Evolutionary conservation across 805 yeast genomes (phyloP), one percentile per base, ranked within the genome.

Genomic region (Priceomyces medius): DNA sequence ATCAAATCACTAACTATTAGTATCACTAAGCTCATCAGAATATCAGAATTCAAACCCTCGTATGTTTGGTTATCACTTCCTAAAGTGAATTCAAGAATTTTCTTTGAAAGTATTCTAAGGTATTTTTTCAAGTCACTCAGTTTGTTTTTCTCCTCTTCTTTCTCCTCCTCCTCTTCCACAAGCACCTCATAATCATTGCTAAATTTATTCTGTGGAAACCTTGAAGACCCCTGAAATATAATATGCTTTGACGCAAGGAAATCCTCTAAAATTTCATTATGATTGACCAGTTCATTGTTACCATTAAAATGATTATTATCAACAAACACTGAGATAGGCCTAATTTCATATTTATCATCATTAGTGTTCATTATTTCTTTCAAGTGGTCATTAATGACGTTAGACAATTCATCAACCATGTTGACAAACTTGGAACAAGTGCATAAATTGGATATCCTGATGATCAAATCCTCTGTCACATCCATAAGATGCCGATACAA

Each of bases 1-100:
- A 66, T 60, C 38, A 64, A 44, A 47, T 65, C 69, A 14, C 63
- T 51, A 18, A 62, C 34, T n/a, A 64, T 41, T n/a, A 51, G 40
- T 8, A 43, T 48, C 1, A 59, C 46, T 24, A 65, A 53, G 32
- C 50, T 49, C 28, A 49, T 44, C 3, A 57, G 45, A 2, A 63
- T 63, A 27, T 54, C 50, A 4, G 68, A 60, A 16, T 55, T 48
- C 6, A 53, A 34, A 8, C 56, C 55, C 18, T 38, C 41, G 7
- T 36, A 38, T 6, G 31, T 32, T n/a, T 40, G 37, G 0, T 32
- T 34, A 10, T 27, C 28, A 3, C 45, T 34, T 12, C 37, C 42
- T 13, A 58, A 54, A 2, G 59, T 45, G 9, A 39, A 17, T 4
- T 19, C 37, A 17, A 65, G 38, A n/a, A 65, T 38, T 19, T 55